A percentile compares a stretch with the other conserved stretches of the same genome.
phyloP scores from a whole-genome alignment of 2,329 filamentous ascomycete species.

The Coniochaeta sp. region DNA sequence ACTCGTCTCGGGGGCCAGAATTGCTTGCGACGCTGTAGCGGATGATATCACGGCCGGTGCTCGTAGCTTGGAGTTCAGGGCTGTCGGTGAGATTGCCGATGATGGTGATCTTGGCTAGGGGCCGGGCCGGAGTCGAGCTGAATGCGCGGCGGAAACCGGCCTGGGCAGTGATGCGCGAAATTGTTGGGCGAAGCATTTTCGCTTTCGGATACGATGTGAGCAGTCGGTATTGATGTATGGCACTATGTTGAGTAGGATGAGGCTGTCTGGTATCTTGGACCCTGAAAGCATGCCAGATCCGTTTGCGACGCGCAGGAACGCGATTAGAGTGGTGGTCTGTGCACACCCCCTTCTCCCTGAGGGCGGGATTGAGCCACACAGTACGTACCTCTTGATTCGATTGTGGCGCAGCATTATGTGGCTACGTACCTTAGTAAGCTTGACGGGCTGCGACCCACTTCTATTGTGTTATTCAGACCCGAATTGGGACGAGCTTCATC shows the following conservation, averaged over 20 bases:
- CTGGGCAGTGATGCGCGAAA: slow-evolving; percentile 31
- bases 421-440: no score
- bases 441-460: not conserved
- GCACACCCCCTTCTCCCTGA: not conserved
- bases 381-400: not conserved
- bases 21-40: slow-evolving; percentile 70
- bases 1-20: slow-evolving; percentile 49
- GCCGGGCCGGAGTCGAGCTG: slow-evolving; percentile 59
- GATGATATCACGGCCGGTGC: slow-evolving; percentile 65
- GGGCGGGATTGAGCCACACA: not conserved
- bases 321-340: not conserved
- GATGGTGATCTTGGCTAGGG: slow-evolving; percentile 74
- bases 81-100: slow-evolving; percentile 75
- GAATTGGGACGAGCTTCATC: not conserved
- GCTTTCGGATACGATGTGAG: not conserved
- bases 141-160: slow-evolving; percentile 54
- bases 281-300: not conserved
- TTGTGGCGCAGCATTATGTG: not conserved
- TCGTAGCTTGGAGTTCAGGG: slow-evolving; percentile 67
- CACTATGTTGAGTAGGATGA: not conserved
- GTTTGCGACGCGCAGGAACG: not conserved
- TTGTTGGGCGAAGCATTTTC: slow-evolving; percentile 34
- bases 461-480: slow-evolving; percentile 1
- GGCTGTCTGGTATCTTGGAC: not conserved
- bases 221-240: not conserved